Percentiles rank a stretch among this genome's conserved stretches.
Conservation (phyloP, 345 rosid species). For the Salix dunnii region DNA sequence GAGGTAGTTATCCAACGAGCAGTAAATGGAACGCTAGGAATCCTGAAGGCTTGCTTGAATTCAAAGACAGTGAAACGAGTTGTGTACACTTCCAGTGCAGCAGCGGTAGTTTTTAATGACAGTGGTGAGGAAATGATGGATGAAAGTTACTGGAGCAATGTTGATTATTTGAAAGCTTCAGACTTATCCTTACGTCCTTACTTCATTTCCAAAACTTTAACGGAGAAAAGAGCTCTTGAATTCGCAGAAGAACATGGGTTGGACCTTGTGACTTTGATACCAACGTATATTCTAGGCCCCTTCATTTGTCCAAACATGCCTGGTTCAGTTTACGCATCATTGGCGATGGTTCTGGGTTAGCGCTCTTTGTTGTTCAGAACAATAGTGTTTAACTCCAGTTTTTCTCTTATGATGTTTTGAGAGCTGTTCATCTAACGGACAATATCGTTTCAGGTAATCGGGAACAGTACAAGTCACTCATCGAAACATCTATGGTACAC, state of each 20-base stretch:
- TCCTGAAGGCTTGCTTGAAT: slow-evolving; percentile 48
- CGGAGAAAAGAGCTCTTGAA: slow-evolving; percentile 33
- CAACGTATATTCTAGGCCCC: slow-evolving; percentile 33
- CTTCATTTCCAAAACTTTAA: slow-evolving; percentile 23
- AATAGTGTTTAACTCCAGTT: not conserved
- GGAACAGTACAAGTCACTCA: not conserved
- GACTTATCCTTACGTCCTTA: not conserved
- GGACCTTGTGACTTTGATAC: slow-evolving; percentile 39
- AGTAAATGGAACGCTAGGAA: slow-evolving; percentile 46
- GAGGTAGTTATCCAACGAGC: slow-evolving; percentile 44
- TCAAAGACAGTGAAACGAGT: slow-evolving; percentile 56
- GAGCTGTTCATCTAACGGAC: not conserved
- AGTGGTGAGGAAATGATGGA: slow-evolving; percentile 16
- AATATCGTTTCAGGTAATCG: not conserved
- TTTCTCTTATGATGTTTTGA: not conserved
- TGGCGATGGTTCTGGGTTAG: slow-evolving; percentile 31
- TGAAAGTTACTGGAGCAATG: slow-evolving; percentile 39
- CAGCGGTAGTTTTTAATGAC: not conserved
- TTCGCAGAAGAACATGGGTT: slow-evolving; percentile 30
- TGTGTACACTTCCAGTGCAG: slow-evolving; percentile 59
- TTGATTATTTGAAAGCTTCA: slow-evolving; percentile 5
- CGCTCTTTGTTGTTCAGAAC: not conserved
- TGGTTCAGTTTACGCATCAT: slow-evolving; percentile 8
- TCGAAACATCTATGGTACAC: slow-evolving; percentile 2
- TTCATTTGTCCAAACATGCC: slow-evolving; percentile 34